Evolutionary conservation across 352 stramenopile species (phyloP).

Genomic region (Pythium rhizo-oryzae): DNA sequence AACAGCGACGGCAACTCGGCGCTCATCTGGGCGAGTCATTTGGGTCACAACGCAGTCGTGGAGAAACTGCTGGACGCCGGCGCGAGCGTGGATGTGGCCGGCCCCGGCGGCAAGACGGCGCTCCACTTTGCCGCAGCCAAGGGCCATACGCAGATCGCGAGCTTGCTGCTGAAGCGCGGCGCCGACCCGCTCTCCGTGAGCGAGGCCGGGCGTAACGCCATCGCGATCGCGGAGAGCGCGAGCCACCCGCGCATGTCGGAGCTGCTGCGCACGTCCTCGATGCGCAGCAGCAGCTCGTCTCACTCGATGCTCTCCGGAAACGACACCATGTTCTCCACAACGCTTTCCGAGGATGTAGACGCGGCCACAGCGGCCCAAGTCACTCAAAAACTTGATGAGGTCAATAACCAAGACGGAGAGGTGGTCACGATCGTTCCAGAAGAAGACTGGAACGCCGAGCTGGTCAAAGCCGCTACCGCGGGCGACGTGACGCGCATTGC

Average conservation of each 20-base stretch:
- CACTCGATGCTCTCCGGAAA: not conserved
- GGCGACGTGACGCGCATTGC: not conserved
- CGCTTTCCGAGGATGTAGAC: not conserved
- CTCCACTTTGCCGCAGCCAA: constrained; percentile 14
- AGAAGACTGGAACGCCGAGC: not conserved
- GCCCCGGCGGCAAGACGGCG: constrained; percentile 15
- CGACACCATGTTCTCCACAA: not conserved
- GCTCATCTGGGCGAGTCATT: not conserved
- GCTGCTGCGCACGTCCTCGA: constrained; percentile 8
- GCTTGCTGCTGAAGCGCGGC: not conserved
- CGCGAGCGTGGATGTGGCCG: constrained; percentile 1
- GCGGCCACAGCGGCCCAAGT: not conserved
- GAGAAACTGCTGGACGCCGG: constrained; percentile 2
- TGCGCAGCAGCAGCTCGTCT: not conserved
- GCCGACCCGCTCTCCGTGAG: constrained; percentile 4
- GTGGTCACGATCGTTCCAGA: not conserved
- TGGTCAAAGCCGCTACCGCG: not conserved
- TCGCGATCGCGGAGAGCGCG: constrained; percentile 9
- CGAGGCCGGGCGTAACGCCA: constrained; percentile 8
- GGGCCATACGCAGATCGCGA: constrained; percentile 6
- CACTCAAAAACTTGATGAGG: not conserved
- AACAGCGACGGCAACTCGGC: constrained; percentile 17
- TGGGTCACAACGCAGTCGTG: constrained; percentile 14
- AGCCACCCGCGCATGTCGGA: constrained; percentile 5
- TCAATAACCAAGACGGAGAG: not conserved